Evolutionary conservation across 139 green algal genomes (phyloP), one percentile per base, ranked within the genome.

Genomic region (Ettlia oleoabundans): DNA sequence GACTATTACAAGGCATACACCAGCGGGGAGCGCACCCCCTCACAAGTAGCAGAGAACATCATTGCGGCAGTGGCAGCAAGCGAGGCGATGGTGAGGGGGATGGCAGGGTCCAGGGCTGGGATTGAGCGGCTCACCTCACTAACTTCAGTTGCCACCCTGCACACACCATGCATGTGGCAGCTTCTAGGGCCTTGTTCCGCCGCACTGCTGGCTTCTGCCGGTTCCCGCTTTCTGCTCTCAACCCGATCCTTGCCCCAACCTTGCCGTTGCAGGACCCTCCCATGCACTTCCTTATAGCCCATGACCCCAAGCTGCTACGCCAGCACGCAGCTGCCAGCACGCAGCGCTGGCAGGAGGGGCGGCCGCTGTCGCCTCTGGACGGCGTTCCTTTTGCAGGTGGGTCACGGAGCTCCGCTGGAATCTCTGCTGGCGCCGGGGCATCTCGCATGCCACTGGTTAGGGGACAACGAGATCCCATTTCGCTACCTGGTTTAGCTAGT

Each of bases 321-420:
- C 30, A 33, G 28, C 66, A 78, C n/a, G 87, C 85, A 2, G 78
- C 64, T 13, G 81, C 75, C 28, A 62, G 62, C 47, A 78, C 53
- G 24, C 53, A 73, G 41, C 85, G 91, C 58, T 90, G 82, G 15
- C n/a, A 35, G 0, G 63, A 61, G 3, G 82, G 82, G 13, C 42
- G 32, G 37, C 84, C 88, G 0, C 86, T 95, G 47, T 95, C 89
- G 1, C 47, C 91, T 18, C 81, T 98, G 64, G 94, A 98, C 55
- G 94, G 94, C 24, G 92, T 98, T 51, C 93, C 93, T 0, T 97
- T 93, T 83, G 90, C 88, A 79, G 72, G 72, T 79, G 35, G 0
- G 52, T 10, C 28, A 3, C 2, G 4, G 24, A 0, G 1, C 47
- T 58, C 15, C 13, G 47, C 47, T 58, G 47, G 10, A 58, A 24